A percentile compares a stretch with the other conserved stretches of the same genome.
These are phyloP conservation scores for Phaeotremella skinneri DNA, from an alignment of 768 basidiomycete genomes.

Conservation along the genomic window DNA sequence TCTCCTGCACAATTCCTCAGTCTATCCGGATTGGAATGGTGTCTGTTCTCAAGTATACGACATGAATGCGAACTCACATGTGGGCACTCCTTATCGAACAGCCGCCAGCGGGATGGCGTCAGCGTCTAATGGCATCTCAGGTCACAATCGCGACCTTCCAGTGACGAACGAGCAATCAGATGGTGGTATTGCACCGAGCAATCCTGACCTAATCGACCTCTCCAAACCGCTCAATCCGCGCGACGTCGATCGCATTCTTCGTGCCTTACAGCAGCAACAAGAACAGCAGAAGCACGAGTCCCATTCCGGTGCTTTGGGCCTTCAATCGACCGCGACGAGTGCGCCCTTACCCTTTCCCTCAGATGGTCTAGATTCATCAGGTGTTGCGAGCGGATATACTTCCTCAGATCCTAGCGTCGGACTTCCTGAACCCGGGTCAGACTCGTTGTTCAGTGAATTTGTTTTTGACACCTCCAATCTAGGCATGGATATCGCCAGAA, in stretches of 20 bases:
- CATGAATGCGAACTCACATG: too few relatives aligned
- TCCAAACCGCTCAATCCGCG: slow-evolving; percentile 40
- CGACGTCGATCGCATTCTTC: slow-evolving; percentile 35
- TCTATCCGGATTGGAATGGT: too few relatives aligned
- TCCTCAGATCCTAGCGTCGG: background rate
- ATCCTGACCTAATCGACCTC: slow-evolving; percentile 39
- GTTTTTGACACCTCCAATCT: background rate
- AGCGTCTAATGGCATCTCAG: too few relatives aligned
- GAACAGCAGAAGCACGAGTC: background rate
- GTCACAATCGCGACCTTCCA: too few relatives aligned
- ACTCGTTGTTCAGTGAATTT: background rate
- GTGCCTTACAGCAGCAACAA: slow-evolving; percentile 31
- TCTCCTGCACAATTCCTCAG: too few relatives aligned
- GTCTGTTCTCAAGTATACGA: too few relatives aligned
- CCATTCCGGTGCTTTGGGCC: too few relatives aligned
- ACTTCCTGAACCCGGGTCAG: background rate
- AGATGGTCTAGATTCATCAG: background rate
- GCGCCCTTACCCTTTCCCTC: too few relatives aligned
- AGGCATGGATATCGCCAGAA: background rate
- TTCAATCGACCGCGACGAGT: too few relatives aligned
- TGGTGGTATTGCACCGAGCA: background rate
- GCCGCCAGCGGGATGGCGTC: too few relatives aligned
- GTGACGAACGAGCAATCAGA: background rate
- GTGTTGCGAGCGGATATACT: background rate
- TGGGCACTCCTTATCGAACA: too few relatives aligned